Base-by-base conservation (phyloP, 2,329 filamentous ascomycete genomes). In the Nothophoma quercina region DNA sequence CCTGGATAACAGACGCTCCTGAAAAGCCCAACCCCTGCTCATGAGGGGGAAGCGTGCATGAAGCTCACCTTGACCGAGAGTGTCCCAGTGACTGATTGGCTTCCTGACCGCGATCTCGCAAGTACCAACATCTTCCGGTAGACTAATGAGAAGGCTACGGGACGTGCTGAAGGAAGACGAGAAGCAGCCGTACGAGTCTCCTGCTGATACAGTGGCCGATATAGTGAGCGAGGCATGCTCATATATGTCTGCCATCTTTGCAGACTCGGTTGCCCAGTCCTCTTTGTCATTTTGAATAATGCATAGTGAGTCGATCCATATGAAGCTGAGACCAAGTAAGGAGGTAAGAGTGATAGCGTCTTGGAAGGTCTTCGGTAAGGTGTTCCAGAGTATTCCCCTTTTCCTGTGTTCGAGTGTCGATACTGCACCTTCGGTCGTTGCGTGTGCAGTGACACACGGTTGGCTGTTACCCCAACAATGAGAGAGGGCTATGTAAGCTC, bases 231-330 rank as follows among this genome's bases (percentile, higher is more conserved):
- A 45, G n/a, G 26, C 55, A 30, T 13, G 54, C 54, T n/a, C 43
- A 28, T 63, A 65, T 5, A 65, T 53, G 8, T 48, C 32, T 5
- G 35, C 46, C 60, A 65, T 63, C 12, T 56, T 58, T 2, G 60
- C 49, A 13, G 56, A 51, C 32, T 65, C 59, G 1, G 32, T 34
- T 19, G 49, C 53, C 56, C 60, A 65, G 16, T 63, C 59, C 1
- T 56, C 45, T 4, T 32, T 35, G 12, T 52, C 53, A 28, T 64
- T 61, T 47, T 64, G 63, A 7, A 64, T 40, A 18, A 64, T 66
- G 34, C 63, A 66, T 0, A 66, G 30, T 3, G 47, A 46, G 30
- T 66, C 63, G 10, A 66, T 62, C 62, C 63, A 66, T 21, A 65
- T 34, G 35, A 60, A 64, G 9, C 35, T 25, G 7, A 56, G 25